Evolutionary conservation across 2,329 filamentous ascomycete genomes (phyloP), one percentile per base, ranked within the genome.

Genomic region (Fusarium sp.): DNA sequence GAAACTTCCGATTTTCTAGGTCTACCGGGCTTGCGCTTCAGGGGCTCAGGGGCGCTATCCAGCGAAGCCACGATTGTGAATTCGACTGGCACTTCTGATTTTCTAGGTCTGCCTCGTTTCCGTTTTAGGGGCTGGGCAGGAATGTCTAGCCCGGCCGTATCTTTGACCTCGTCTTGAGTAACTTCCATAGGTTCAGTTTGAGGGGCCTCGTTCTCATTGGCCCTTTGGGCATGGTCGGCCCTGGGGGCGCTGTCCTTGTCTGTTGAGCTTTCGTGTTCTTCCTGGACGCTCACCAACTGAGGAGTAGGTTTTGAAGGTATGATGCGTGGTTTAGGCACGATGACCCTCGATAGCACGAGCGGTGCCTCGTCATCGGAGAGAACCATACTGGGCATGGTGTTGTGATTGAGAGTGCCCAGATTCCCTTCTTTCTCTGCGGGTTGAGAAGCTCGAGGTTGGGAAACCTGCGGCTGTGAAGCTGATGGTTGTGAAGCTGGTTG

Each of bases 291-390:
- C 22, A 56, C 16, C 18, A 29, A 6, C 40, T 36, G 36, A 25
- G 57, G 18, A 14, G 35, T n/a, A 9, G 20, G 10, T 6, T 45
- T 33, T 8, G 38, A 36, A 13, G 57, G 11, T 47, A 27, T 42
- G 14, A 4, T 27, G 13, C n/a, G 66, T 63, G 27, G 35, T n/a
- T 52, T 71, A 18, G 52, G 36, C 7, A 13, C 18, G 11, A 66
- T 68, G 18, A 66, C 63, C 31, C 69, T 70, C 6, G 72, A 66
- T 25, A 79, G 61, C 14, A 77, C 45, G n/a, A 82, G 64, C 0
- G 82, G 82, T 16, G 79, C 77, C 63, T 84, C 82, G 20, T 84
- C 82, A 57, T 84, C 82, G 6, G 82, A 84, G 8, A 84, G 77
- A 6, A 74, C 73, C 60, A 76, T 78, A 2, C 74, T 65, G n/a